Evolutionary conservation across 1,284 basidiomycete genomes (phyloP), one percentile per base, ranked within the genome.

Genomic region (Pyrrhoderma noxium): DNA sequence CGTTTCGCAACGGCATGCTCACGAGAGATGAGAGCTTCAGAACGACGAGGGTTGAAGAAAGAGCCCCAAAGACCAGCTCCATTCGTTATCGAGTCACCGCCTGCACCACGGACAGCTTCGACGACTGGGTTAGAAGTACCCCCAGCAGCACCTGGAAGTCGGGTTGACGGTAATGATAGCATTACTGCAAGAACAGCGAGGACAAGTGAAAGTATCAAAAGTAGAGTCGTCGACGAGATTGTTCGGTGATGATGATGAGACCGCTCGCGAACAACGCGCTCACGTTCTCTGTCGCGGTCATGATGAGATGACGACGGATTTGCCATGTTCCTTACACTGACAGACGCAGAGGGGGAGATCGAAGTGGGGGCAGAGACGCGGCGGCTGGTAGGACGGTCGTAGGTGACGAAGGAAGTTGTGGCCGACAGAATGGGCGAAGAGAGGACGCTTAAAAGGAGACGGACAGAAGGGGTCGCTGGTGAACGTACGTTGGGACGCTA

Each of bases 221-320:
- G 77, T 42, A 90, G 79, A 8, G 88, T 90, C 0, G 87, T 90
- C n/a, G 86, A 89, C 7, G 88, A 90, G 57, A 90, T 89, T 49
- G 87, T 89, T 53, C 88, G 75, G 60, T 85, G 82, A 57, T 88
- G 85, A 62, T 85, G 85, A 61, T 83, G 82, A 47, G 54, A 56
- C 14, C 54, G 50, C 41, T 56, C 54, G 14, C 72, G 72, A 45
- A 80, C 76, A 37, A 77, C 76, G 47, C 75, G 74, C 34, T 73
- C 68, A 49, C 68, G 65, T 34, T 77, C 74, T 52, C 73, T 75
- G 59, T 76, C 78, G 49, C 79, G 73, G 56, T 79, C 78, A 56
- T 78, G 80, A 59, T 87, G 86, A 40, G 86, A 89, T 22, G 86
- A 89, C 23, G 86, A 87, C 53, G 85, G 87, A 67, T 87, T 82